Evolutionary conservation across 1,284 basidiomycete genomes (phyloP).

Genomic region (Ceratobasidium sp.): DNA sequence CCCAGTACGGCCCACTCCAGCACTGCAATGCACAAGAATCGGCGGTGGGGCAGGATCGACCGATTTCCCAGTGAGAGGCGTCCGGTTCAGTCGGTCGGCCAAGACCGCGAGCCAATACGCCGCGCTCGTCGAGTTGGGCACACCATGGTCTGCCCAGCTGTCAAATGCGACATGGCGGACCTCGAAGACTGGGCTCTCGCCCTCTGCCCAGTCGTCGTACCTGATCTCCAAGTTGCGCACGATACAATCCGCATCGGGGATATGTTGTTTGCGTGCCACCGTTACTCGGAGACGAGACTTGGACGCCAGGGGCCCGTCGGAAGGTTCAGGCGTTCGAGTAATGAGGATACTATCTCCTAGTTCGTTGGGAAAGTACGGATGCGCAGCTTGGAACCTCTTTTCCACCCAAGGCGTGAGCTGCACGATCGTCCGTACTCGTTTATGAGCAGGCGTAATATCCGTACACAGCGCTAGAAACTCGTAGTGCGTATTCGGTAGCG

Average conservation of each 20-base stretch:
- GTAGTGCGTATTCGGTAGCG: constrained; percentile 70
- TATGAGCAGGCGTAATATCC: constrained; percentile 36
- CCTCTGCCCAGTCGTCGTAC: constrained; percentile 45
- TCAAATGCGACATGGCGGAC: constrained; percentile 74
- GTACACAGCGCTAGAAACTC: constrained; percentile 73
- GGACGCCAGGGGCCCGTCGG: constrained; percentile 53
- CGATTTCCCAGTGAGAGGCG: constrained; percentile 44
- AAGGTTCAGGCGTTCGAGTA: constrained; percentile 54
- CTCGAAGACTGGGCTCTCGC: constrained; percentile 38
- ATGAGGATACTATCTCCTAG: constrained; percentile 63
- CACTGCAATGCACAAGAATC: constrained; percentile 76
- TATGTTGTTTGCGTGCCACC: constrained; percentile 43
- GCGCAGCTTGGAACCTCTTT: constrained; percentile 69
- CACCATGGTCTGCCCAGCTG: constrained; percentile 84
- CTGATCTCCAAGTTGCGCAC: constrained; percentile 52
- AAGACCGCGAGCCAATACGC: constrained; percentile 36
- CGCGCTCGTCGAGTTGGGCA: constrained; percentile 58
- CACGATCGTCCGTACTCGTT: constrained; percentile 70
- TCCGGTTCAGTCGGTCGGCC: constrained; percentile 42
- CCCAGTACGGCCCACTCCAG: constrained; percentile 54
- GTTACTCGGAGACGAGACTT: constrained; percentile 60
- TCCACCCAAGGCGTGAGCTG: constrained; percentile 78
- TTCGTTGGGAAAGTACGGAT: constrained; percentile 70
- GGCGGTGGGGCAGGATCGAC: constrained; percentile 62
- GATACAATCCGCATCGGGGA: constrained; percentile 65